Evolutionary conservation across 108 stramenopile species (phyloP).

Genomic region (Mayamaea pseudoterrestris): DNA sequence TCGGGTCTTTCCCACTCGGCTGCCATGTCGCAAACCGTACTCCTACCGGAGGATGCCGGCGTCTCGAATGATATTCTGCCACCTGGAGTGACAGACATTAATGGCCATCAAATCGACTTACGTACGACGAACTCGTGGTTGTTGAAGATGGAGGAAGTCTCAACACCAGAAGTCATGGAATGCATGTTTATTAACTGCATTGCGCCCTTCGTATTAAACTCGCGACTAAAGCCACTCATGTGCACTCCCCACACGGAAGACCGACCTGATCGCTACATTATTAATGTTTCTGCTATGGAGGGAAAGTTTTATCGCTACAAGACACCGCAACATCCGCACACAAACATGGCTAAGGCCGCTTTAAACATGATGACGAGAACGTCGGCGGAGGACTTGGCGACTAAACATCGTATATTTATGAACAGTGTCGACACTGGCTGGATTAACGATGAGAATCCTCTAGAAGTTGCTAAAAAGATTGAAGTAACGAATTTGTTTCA

Average conservation of each 20-base stretch:
- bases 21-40: constrained; percentile 69
- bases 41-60: constrained; percentile 81
- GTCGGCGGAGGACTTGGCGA: constrained; percentile 71
- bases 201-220: constrained; percentile 83
- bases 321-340: constrained; percentile 84
- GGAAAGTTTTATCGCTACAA: constrained; percentile 86
- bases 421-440: constrained; percentile 89
- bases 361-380: constrained; percentile 90
- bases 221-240: constrained; percentile 79
- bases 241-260: constrained; percentile 6
- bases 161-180: constrained; percentile 84
- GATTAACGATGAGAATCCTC: constrained; percentile 89
- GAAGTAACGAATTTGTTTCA: constrained; percentile 74
- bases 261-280: constrained; percentile 65
- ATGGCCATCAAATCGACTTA: constrained; percentile 86
- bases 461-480: constrained; percentile 63
- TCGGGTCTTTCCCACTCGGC: constrained; percentile 72
- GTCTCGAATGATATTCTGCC: constrained; percentile 50
- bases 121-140: constrained; percentile 74
- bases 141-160: constrained; percentile 80
- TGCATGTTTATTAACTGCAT: constrained; percentile 87
- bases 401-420: constrained; percentile 69
- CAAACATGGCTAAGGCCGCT: constrained; percentile 90
- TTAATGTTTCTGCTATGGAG: constrained; percentile 90
- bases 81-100: constrained; percentile 70